These are phyloP conservation scores for Aegilops longissima DNA, from an alignment of 176 grass and related monocot species.

Conservation along the genomic window DNA sequence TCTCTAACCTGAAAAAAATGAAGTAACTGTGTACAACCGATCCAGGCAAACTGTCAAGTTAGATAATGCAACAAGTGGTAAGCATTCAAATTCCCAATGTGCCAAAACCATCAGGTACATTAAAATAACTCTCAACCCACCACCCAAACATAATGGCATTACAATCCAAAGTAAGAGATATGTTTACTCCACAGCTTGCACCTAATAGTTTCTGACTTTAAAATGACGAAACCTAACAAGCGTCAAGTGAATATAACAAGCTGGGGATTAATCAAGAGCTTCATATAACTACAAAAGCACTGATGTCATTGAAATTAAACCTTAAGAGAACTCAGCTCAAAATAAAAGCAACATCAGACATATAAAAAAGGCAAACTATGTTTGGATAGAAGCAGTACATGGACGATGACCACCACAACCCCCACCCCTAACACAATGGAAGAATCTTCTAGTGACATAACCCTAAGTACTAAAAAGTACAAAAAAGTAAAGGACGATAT, in stretches of 20 bases:
- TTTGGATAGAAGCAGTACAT: too few species aligned
- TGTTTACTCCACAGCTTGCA: background rate
- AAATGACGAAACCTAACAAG: background rate
- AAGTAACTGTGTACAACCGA: background rate
- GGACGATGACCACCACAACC: too few species aligned
- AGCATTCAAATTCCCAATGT: background rate
- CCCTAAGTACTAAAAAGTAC: too few species aligned
- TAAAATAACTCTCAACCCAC: background rate
- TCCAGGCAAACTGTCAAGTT: background rate
- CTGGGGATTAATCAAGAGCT: too few species aligned
- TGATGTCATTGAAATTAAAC: too few species aligned
- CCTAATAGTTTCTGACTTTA: background rate
- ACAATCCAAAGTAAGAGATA: background rate
- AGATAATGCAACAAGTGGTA: background rate
- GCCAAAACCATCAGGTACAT: background rate
- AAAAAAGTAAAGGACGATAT: too few species aligned
- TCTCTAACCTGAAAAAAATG: slow-evolving; percentile 61
- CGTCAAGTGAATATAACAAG: background rate
- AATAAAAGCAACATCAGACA: too few species aligned
- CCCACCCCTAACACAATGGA: too few species aligned
- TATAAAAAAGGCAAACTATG: too few species aligned
- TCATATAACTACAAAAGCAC: too few species aligned
- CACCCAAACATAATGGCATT: background rate
- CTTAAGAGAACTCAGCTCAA: too few species aligned
- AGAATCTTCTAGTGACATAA: too few species aligned